Percentiles rank a stretch among this genome's conserved stretches.
phyloP scores from a whole-genome alignment of 345 rosid species.

The Cochlearia excelsa region DNA sequence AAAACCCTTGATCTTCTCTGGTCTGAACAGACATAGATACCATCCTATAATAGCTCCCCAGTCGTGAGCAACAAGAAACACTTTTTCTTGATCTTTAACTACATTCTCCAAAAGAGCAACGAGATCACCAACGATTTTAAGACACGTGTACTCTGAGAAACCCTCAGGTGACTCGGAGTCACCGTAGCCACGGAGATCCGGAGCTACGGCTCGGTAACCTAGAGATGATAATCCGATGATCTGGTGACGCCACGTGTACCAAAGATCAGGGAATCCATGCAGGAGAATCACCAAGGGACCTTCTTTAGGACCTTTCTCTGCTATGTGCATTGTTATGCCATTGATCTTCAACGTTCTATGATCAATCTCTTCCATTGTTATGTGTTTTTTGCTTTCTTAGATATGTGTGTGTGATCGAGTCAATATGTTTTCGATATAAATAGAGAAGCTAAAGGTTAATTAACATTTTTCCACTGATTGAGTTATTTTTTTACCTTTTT shows the following conservation, averaged over 20 bases:
- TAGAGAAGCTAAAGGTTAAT: not conserved
- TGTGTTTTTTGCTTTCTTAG: too few species aligned
- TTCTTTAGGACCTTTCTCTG: slow-evolving; percentile 57
- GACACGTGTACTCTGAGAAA: slow-evolving; percentile 51
- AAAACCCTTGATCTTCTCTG: slow-evolving; percentile 63
- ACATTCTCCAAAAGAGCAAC: slow-evolving; percentile 56
- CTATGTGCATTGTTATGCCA: slow-evolving; percentile 73
- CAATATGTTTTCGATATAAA: slow-evolving; percentile 10
- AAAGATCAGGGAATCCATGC: slow-evolving; percentile 84
- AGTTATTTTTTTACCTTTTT: too few species aligned
- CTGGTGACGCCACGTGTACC: slow-evolving; percentile 94
- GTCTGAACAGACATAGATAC: slow-evolving; percentile 67
- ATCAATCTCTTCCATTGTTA: slow-evolving; percentile 48
- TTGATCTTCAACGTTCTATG: slow-evolving; percentile 55
- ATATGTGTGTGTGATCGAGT: not conserved
- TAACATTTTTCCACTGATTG: not conserved
- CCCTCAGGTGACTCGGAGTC: slow-evolving; percentile 54
- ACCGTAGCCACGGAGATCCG: slow-evolving; percentile 81
- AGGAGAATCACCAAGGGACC: slow-evolving; percentile 60
- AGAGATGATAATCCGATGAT: slow-evolving; percentile 49
- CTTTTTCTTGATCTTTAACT: slow-evolving; percentile 52
- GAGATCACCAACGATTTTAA: slow-evolving; percentile 59
- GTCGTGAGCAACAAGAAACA: slow-evolving; percentile 70
- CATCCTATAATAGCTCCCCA: slow-evolving; percentile 81
- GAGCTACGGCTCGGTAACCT: slow-evolving; percentile 68